Evolutionary conservation across 139 green algal genomes (phyloP).

Genomic region (Closterium sp.): DNA sequence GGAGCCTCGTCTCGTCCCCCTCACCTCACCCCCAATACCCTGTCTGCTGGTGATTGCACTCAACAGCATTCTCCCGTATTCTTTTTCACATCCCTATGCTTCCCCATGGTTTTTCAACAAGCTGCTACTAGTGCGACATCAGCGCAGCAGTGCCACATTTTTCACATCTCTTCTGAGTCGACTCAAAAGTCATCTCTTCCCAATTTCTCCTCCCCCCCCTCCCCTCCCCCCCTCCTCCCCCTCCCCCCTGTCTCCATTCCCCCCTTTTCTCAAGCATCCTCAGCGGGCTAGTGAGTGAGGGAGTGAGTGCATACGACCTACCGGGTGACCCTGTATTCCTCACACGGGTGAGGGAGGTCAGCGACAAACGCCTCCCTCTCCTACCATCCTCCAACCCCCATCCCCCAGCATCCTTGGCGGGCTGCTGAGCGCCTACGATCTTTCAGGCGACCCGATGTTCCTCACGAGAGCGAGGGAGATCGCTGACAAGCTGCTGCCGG

Average conservation of each 20-base stretch:
- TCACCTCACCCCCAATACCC: too few species aligned
- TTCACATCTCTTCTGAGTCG: too few species aligned
- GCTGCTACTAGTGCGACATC: too few species aligned
- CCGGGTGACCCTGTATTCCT: conserved; percentile 55
- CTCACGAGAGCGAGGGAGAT: conserved; percentile 57
- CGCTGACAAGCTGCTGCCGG: conserved; percentile 61
- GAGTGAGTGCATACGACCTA: conserved; percentile 68
- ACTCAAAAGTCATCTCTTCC: too few species aligned
- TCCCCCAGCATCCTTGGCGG: conserved; percentile 56
- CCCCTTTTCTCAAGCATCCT: conserved; percentile 38
- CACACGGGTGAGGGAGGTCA: conserved; percentile 58
- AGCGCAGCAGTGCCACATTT: too few species aligned
- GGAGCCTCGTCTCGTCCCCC: too few species aligned
- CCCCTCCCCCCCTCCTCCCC: background rate
- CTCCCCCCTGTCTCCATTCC: conserved; percentile 6
- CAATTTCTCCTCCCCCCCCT: background rate
- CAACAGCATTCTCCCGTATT: too few species aligned
- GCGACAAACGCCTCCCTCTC: conserved; percentile 1
- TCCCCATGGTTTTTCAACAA: too few species aligned
- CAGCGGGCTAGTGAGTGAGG: conserved; percentile 64
- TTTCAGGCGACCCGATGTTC: conserved; percentile 59
- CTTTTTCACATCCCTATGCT: too few species aligned
- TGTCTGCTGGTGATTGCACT: too few species aligned
- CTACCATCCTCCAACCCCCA: background rate
- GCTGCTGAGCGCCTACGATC: conserved; percentile 66